Conservation (phyloP, 2,329 filamentous ascomycete species). For the Clonostachys rhizophaga region DNA sequence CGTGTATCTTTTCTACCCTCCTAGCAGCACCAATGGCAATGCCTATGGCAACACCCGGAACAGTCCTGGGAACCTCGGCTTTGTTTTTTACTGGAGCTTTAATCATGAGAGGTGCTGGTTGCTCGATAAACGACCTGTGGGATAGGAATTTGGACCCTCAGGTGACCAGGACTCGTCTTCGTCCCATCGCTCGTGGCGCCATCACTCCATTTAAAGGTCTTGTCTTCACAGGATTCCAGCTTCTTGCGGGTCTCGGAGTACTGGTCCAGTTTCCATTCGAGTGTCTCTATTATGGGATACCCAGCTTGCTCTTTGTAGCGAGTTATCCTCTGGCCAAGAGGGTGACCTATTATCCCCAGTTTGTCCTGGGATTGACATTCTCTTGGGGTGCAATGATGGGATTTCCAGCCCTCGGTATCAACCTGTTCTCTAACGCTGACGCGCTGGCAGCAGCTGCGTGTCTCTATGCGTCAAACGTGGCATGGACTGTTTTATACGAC, state of each 20-base stretch:
- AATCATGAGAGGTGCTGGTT: conserved; percentile 84
- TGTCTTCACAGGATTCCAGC: conserved; percentile 69
- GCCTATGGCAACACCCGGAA: conserved; percentile 54
- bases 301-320: conserved; percentile 68
- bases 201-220: conserved; percentile 68
- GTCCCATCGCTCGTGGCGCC: conserved; percentile 77
- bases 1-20: conserved; percentile 79
- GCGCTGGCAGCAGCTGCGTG: conserved; percentile 63
- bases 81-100: conserved; percentile 75
- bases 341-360: conserved; percentile 82
- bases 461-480: conserved; percentile 73
- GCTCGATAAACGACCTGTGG: conserved; percentile 88
- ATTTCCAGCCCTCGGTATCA: conserved; percentile 76
- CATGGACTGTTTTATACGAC: conserved; percentile 86
- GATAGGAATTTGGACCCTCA: conserved; percentile 82
- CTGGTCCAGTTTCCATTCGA: conserved; percentile 70
- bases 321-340: conserved; percentile 81
- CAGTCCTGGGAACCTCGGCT: conserved; percentile 58
- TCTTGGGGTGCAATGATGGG: conserved; percentile 89
- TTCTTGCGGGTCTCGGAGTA: conserved; percentile 67
- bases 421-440: conserved; percentile 59
- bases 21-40: conserved; percentile 67
- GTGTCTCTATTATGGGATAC: conserved; percentile 74
- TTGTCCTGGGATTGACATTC: conserved; percentile 78
- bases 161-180: conserved; percentile 69